Conservation (phyloP, 139 green algal genomes). For the Chlamydomonas applanata region DNA sequence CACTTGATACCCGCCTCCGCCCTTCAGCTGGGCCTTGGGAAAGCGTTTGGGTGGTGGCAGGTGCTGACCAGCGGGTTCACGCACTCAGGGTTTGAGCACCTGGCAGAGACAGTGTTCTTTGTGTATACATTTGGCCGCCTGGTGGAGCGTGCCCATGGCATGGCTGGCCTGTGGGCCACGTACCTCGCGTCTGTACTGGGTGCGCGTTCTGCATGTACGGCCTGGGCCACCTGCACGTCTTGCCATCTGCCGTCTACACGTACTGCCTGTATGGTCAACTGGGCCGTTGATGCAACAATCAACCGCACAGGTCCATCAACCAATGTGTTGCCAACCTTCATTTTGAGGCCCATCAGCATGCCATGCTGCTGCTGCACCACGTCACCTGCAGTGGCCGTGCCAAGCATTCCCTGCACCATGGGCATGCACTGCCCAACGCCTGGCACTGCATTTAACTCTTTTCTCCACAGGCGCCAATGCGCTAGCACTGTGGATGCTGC, state of each 20-base stretch:
- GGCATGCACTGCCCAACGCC: too few relatives aligned
- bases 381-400: too few relatives aligned
- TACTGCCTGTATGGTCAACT: too few relatives aligned
- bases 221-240: too few relatives aligned
- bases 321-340: too few relatives aligned
- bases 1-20: conserved; percentile 12
- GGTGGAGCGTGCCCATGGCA: conserved; percentile 28
- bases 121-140: conserved; percentile 29
- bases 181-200: conserved; percentile 18
- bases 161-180: conserved; percentile 13
- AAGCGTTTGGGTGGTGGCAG: conserved; percentile 17
- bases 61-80: conserved; percentile 23
- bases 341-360: too few relatives aligned
- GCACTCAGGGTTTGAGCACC: conserved; percentile 13
- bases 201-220: too few relatives aligned
- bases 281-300: too few relatives aligned
- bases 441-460: not conserved
- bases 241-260: too few relatives aligned
- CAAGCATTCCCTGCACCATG: too few relatives aligned
- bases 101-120: conserved; percentile 31
- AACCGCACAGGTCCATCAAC: too few relatives aligned
- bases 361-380: too few relatives aligned
- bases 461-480: conserved; percentile 9
- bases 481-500: conserved; percentile 24
- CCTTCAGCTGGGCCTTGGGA: conserved; percentile 15